These are phyloP conservation scores for Ilex aquifolium DNA, from an alignment of 257 asterid species.

Conservation along the genomic window DNA sequence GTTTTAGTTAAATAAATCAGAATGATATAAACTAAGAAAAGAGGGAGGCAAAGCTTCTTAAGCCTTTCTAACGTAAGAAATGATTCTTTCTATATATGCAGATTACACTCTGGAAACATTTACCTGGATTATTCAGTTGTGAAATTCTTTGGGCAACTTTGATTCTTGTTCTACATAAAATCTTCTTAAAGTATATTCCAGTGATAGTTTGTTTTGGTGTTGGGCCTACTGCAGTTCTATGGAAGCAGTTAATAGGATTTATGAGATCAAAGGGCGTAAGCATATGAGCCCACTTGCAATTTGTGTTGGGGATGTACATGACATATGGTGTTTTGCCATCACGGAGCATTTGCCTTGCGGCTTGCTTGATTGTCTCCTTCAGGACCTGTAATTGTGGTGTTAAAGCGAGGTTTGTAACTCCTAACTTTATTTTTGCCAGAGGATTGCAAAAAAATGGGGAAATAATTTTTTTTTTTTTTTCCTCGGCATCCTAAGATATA, in stretches of 20 bases:
- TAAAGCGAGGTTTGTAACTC: conserved; percentile 54
- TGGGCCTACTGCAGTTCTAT: conserved; percentile 48
- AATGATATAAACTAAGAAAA: no score
- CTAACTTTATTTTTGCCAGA: background rate
- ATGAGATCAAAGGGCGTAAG: conserved; percentile 89
- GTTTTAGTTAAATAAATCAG: no score
- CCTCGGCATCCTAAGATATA: no score
- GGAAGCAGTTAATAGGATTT: conserved; percentile 74
- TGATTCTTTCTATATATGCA: no score
- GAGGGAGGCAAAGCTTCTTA: no score
- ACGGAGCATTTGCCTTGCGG: conserved; percentile 68
- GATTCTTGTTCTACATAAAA: no score
- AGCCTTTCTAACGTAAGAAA: no score
- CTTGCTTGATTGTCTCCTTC: conserved; percentile 68
- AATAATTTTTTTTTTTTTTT: no score
- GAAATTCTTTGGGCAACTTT: no score
- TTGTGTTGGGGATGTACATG: conserved; percentile 73
- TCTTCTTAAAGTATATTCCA: no score
- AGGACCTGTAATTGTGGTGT: conserved; percentile 81
- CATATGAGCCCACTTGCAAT: conserved; percentile 81
- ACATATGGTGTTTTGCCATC: conserved; percentile 61
- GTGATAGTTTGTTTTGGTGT: conserved; percentile 9
- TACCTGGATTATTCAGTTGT: no score
- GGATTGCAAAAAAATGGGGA: background rate
- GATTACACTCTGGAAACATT: no score